Conservation (phyloP, 2,329 filamentous ascomycete species). For the Cercospora beticola region DNA sequence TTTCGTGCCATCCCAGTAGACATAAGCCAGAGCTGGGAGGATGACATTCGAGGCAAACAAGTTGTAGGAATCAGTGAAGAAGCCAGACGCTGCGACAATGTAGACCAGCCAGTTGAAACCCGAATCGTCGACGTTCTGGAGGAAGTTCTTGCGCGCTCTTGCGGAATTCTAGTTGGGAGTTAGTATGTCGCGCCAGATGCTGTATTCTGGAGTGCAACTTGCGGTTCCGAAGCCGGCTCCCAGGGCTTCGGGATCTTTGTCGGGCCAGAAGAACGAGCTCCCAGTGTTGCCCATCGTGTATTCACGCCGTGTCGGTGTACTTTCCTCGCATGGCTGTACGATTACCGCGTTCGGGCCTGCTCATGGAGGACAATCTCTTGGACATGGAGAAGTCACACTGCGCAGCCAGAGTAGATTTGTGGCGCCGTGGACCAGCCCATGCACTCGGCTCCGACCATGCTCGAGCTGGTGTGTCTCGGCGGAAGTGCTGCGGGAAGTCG, state of each 20-base stretch:
- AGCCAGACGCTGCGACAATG: slow-evolving; percentile 43
- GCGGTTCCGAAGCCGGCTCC: slow-evolving; percentile 11
- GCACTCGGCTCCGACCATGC: background rate
- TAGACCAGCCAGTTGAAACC: slow-evolving; percentile 35
- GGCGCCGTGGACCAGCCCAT: background rate
- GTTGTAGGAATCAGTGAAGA: slow-evolving; percentile 44
- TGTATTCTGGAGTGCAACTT: background rate
- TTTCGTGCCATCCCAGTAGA: slow-evolving; percentile 37
- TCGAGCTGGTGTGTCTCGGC: background rate
- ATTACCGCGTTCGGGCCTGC: background rate
- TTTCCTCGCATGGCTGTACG: background rate
- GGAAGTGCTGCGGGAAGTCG: too few species aligned
- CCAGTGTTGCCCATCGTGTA: background rate
- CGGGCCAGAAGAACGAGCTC: slow-evolving; percentile 18
- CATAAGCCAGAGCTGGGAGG: slow-evolving; percentile 42
- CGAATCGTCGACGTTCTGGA: slow-evolving; percentile 19
- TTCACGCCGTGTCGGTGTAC: background rate
- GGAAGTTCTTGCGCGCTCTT: slow-evolving; percentile 9
- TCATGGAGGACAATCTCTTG: background rate
- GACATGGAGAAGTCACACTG: background rate
- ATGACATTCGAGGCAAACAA: slow-evolving; percentile 44
- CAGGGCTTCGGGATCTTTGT: slow-evolving; percentile 13
- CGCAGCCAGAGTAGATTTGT: background rate
- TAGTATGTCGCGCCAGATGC: background rate
- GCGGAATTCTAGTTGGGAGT: background rate